These are phyloP conservation scores for Musa schizocarpa DNA, from an alignment of 176 grass and related monocot species.

Conservation along the genomic window DNA sequence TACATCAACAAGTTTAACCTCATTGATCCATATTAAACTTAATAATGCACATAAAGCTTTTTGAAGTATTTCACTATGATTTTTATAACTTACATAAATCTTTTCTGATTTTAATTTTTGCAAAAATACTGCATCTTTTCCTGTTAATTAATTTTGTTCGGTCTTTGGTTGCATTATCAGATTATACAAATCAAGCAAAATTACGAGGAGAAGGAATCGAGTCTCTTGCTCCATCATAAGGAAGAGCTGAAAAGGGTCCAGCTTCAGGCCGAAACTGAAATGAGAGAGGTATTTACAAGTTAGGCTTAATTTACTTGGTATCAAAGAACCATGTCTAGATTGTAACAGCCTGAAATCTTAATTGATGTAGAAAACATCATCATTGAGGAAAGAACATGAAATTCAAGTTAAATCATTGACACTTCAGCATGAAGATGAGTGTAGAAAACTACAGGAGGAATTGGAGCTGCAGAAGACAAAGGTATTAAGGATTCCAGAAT, in stretches of 20 bases:
- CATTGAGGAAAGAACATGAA: conserved; percentile 77
- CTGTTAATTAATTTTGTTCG: conserved; percentile 1
- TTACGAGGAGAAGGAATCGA: conserved; percentile 66
- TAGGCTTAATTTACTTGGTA: conserved; percentile 1
- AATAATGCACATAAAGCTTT: background rate
- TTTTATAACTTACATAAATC: background rate
- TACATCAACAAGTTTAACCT: background rate
- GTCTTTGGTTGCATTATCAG: conserved; percentile 39
- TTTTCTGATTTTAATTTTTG: background rate
- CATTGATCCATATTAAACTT: background rate
- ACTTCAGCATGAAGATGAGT: conserved; percentile 70
- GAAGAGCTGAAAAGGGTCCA: conserved; percentile 67
- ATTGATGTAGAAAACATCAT: conserved; percentile 49
- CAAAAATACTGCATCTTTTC: background rate
- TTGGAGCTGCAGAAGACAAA: conserved; percentile 90
- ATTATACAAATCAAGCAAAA: conserved; percentile 66
- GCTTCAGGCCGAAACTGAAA: conserved; percentile 81
- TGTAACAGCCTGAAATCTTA: background rate
- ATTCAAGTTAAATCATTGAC: conserved; percentile 65
- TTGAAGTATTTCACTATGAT: background rate
- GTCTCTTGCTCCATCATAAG: conserved; percentile 53
- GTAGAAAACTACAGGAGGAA: conserved; percentile 66
- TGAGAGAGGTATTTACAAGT: conserved; percentile 55
- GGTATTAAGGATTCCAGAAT: conserved; percentile 26
- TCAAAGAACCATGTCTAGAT: background rate